Conservation (phyloP, 768 basidiomycete genomes). For the Termitomyces sp. region DNA sequence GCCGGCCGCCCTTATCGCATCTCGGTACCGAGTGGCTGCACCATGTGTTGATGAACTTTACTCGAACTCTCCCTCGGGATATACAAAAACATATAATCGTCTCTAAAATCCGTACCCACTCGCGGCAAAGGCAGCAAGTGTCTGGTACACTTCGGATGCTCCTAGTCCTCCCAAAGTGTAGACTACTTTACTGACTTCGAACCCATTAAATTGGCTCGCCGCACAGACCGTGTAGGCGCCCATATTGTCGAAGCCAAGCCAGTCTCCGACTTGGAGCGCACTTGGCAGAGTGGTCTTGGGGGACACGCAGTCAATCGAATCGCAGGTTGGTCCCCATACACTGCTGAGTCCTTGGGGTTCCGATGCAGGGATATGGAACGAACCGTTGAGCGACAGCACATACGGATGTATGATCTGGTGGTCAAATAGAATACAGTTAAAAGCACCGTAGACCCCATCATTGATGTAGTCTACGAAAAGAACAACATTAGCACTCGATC, state of each 20-base stretch:
- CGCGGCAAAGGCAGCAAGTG: constrained; percentile 48
- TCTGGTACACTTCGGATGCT: constrained; percentile 49
- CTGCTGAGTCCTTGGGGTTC: constrained; percentile 55
- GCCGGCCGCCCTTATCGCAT: constrained; percentile 30
- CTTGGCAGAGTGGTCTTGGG: constrained; percentile 59
- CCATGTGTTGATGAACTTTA: constrained; percentile 30
- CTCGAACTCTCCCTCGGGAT: neutral
- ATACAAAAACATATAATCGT: constrained; percentile 6
- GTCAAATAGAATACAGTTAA: constrained; percentile 97
- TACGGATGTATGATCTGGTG: constrained; percentile 90
- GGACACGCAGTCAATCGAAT: constrained; percentile 93
- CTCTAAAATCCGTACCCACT: constrained; percentile 36
- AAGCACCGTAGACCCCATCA: constrained; percentile 96
- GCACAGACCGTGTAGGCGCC: constrained; percentile 99
- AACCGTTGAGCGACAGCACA: constrained; percentile 68
- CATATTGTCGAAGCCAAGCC: constrained; percentile 98
- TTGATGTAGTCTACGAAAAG: constrained; percentile 88
- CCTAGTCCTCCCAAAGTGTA: constrained; percentile 71
- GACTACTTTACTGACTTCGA: constrained; percentile 73
- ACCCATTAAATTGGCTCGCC: constrained; percentile 94
- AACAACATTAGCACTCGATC: constrained; percentile 14
- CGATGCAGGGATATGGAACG: constrained; percentile 53
- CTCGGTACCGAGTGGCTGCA: constrained; percentile 31
- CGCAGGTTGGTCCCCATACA: constrained; percentile 99
- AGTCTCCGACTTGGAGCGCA: constrained; percentile 86